Conservation (phyloP, 2,329 filamentous ascomycete species). For the Magnaporthiopsis incrustans region DNA sequence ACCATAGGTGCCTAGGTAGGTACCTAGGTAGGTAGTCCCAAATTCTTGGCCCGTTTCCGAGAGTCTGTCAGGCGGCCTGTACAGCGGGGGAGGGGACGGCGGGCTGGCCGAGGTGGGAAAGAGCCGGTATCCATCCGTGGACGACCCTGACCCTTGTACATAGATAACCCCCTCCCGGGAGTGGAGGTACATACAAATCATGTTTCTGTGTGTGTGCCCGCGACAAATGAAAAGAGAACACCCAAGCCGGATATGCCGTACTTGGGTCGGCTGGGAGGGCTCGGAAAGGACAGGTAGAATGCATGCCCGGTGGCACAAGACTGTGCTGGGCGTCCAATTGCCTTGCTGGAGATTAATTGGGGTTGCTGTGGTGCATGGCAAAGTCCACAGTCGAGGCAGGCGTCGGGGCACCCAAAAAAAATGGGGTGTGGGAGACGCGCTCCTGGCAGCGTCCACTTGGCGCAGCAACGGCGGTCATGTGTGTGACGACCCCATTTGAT, state of each 20-base stretch:
- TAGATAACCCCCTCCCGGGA: not conserved
- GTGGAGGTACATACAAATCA: not conserved
- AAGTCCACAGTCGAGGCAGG: not conserved
- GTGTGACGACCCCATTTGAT: not conserved
- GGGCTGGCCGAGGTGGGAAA: not conserved
- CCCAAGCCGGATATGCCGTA: not conserved
- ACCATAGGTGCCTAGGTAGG: not conserved
- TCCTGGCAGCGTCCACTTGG: not conserved
- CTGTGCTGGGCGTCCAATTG: not conserved
- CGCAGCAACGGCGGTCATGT: not conserved
- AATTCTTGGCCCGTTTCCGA: not conserved
- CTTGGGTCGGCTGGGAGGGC: not conserved
- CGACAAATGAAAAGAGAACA: not conserved
- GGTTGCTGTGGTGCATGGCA: not conserved
- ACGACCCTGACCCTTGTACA: not conserved
- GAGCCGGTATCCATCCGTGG: not conserved
- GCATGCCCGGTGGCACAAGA: not conserved
- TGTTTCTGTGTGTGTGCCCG: not conserved
- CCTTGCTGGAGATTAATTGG: not conserved
- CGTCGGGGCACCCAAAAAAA: not conserved
- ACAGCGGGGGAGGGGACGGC: not conserved
- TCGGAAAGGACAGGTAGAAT: not conserved
- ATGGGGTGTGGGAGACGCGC: not conserved
- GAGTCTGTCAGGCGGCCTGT: no score
- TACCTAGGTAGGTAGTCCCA: no score